Evolutionary conservation across 805 yeast species (phyloP).

Genomic region (Barnettozyma sucrosica): DNA sequence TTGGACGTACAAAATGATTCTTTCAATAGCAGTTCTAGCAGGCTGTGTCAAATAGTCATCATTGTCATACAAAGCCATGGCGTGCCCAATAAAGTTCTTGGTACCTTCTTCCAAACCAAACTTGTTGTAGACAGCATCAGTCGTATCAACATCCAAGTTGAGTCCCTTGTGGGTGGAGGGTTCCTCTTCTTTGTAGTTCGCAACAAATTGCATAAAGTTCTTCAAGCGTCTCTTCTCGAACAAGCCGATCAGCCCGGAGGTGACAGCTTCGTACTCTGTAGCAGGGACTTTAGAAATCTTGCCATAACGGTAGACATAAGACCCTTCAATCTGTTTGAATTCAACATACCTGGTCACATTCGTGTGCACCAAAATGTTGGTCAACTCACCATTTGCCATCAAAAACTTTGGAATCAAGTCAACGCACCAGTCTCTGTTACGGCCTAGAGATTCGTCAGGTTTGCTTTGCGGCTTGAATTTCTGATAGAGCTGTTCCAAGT

Average conservation of each 20-base stretch:
- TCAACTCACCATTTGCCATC: conserved; percentile 97
- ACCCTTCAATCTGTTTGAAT: conserved; percentile 94
- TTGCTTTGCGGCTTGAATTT: conserved; percentile 77
- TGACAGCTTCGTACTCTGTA: conserved; percentile 83
- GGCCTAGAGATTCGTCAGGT: conserved; percentile 68
- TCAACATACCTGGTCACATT: conserved; percentile 94
- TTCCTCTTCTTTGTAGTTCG: conserved; percentile 73
- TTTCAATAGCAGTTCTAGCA: conserved; percentile 85
- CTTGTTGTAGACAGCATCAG: conserved; percentile 85
- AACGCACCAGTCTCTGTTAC: conserved; percentile 96
- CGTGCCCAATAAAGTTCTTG: conserved; percentile 94
- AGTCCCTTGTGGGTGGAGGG: conserved; percentile 78
- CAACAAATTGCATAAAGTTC: conserved; percentile 83
- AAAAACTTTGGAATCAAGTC: conserved; percentile 94
- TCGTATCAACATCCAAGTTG: conserved; percentile 79
- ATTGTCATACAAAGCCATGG: conserved; percentile 95
- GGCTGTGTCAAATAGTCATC: conserved; percentile 86
- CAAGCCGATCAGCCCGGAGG: conserved; percentile 89
- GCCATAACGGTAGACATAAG: conserved; percentile 82
- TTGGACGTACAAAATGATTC: conserved; percentile 78
- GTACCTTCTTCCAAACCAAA: conserved; percentile 91
- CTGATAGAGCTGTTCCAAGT: conserved; percentile 62
- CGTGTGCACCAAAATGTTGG: conserved; percentile 91
- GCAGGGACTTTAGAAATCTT: conserved; percentile 93
- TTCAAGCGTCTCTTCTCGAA: conserved; percentile 96